Base-by-base conservation (phyloP, 1,139 yeast genomes). In the Candida sanyaensis region DNA sequence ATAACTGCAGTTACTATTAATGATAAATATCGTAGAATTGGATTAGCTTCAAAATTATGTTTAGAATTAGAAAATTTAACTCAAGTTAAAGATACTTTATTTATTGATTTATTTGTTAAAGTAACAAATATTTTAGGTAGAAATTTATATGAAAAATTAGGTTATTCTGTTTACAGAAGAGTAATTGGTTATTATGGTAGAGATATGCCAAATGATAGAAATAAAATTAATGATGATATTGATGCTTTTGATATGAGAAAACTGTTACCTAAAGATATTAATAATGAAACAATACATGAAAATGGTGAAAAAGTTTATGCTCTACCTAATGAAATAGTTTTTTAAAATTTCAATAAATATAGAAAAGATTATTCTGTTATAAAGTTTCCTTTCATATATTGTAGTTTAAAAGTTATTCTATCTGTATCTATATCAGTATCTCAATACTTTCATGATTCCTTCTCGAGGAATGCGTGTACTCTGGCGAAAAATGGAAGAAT, bases 1-100 rank as follows among this genome's bases (percentile, higher is more conserved):
- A 91, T 95, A 49, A 91, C 98, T 0, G 99, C 99, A 0, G 97
- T 95, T 2, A 91, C 99, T 0, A 87, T 95, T 0, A 87, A 87
- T 52, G 85, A 88, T 26, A 84, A 83, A 46, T 92, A 87, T 61
- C 73, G 99, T 50, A 73, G 99, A 50, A 76, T 93, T 21, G 96
- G 96, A 2, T 71, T 92, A 43, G 99, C 97, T 0, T 83, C 88
- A 2, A 79, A 79, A 50, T 74, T 92, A 48, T 92, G 97, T 61
- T 72, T 78, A 38, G 82, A 88, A 53, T 70, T 95, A 40, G 93
- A 87, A 58, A 76, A 81, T 44, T 78, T 86, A 45, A 87, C 96
- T 1, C 79, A 81, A 13, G 78, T 75, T 24, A 75, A 80, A 40
- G 75, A 84, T 52, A 87, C 95, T 5, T 83, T 87, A 59, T 93